Evolutionary conservation across 768 basidiomycete genomes (phyloP), one percentile per base, ranked within the genome.

Genomic region (Hemileccinum rubropunctum): DNA sequence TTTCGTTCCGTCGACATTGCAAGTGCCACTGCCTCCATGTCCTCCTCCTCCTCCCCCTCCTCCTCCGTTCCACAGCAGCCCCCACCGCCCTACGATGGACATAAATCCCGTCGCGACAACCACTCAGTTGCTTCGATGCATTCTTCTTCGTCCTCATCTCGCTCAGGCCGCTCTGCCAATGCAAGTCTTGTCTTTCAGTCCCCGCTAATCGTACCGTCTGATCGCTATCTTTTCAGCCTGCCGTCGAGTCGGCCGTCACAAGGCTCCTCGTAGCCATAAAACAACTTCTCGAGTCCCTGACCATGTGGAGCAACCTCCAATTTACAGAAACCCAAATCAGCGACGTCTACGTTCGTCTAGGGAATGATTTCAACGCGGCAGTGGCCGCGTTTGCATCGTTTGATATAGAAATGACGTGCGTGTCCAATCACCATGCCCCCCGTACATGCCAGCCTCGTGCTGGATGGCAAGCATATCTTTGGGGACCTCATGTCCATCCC

Each of bases 291-390:
- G 94, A 97, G 65, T 78, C 88, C 1, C 77, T 97, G 48, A 91
- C 89, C 6, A 73, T 80, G 72, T 97, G 93, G 93, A 90, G 88
- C 67, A 76, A 76, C 51, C 69, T 79, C 52, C 77, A 82, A 59
- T 77, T 88, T 59, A 76, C 82, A 49, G 93, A 95, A 64, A 72
- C 69, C 37, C 77, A 89, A 58, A 93, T 99, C 64, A 97, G 94
- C 76, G 92, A 98, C 68, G 90, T 97, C 47, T 99, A 99, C 69
- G 97, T 99, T 47, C 82, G 84, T 47, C 76, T 99, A 20, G 97
- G 97, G 20, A 98, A 98, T 69, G 95, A 97, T 65, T 98, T 99
- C 76, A 98, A 98, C 64, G 81, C 83, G 14, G 94, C 94, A 10
- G 91, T 95, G 34, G 81, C 86, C 46, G 92, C 94, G 1, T 99